Evolutionary conservation across 2,329 filamentous ascomycete species (phyloP), one percentile per base, ranked within the genome.

Genomic region (Aspergillus ruber): DNA sequence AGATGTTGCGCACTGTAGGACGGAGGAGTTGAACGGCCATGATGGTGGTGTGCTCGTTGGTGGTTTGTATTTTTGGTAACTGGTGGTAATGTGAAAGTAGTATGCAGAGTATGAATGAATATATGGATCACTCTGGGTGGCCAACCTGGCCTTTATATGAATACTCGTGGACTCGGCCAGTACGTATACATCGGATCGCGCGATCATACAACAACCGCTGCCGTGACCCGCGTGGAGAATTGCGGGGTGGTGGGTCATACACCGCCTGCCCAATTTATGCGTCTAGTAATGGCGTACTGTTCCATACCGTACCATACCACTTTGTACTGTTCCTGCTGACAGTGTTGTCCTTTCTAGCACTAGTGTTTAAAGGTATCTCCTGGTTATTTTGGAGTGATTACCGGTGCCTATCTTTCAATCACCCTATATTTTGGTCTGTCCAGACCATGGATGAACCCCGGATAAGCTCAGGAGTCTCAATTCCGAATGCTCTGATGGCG

Each of bases 1-100:
- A 74, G 58, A 73, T 74, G 51, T 68, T 69, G 10, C 72, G 70
- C 50, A 73, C 63, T 23, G 68, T 62, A 38, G 66, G 58, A n/a
- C 67, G 66, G 15, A 58, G 49, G 20, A 66, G 42, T 12, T 61
- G 58, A 20, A 45, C 42, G 25, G 52, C 46, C 56, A 60, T 60
- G 9, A 21, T 54, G 49, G 9, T 13, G 36, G 7, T 18, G 36
- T 39, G 18, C 7, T 35, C 17, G 33, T 39, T 9, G 8, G 10
- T 9, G 8, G 10, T 15, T 39, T 35, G n/a, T n/a, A n/a, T 15
- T n/a, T n/a, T 8, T 15, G 33, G 13, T 35, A 17, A 29, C 25
- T 35, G 33, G 33, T 35, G 17, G 33, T 17, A 8, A n/a, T 35
- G 33, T 35, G 7, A 5, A 10, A 39, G 36, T 21, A 39, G 36